Percentiles rank a stretch among this genome's conserved stretches.
These are phyloP conservation scores for Emydomyces testavorans DNA, from an alignment of 2,329 filamentous ascomycete genomes.

Conservation along the genomic window DNA sequence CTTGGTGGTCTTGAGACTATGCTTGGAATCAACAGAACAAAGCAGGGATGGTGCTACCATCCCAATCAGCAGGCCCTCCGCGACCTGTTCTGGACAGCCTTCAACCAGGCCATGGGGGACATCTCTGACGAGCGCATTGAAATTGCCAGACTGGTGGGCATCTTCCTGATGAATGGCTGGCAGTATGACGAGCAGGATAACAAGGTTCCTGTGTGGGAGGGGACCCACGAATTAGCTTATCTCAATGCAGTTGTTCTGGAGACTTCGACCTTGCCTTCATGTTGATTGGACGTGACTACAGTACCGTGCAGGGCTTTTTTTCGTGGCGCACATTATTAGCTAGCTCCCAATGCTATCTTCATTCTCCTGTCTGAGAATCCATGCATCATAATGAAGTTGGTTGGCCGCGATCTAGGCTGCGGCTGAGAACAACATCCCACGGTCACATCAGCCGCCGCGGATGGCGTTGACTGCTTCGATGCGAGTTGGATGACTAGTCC, in stretches of 20 bases:
- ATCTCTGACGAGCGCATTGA: not conserved
- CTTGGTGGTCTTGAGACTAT: conserved; percentile 1
- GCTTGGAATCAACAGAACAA: not conserved
- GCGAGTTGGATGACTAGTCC: too few relatives aligned
- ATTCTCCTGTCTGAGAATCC: too few relatives aligned
- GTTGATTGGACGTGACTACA: too few relatives aligned
- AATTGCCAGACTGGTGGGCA: not conserved
- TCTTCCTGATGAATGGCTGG: not conserved
- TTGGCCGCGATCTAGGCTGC: too few relatives aligned
- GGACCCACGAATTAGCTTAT: not conserved
- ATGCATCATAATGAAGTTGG: too few relatives aligned
- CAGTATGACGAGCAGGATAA: not conserved
- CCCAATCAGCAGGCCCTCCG: not conserved
- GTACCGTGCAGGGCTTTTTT: too few relatives aligned
- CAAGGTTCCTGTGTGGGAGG: not conserved
- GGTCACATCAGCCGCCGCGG: too few relatives aligned
- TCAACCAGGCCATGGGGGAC: not conserved
- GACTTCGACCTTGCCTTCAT: not conserved
- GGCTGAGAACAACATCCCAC: too few relatives aligned
- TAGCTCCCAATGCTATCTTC: too few relatives aligned
- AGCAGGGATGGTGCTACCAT: not conserved
- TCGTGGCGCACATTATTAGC: too few relatives aligned
- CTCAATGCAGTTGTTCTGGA: not conserved
- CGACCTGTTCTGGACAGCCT: not conserved
- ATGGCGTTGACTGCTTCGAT: too few relatives aligned